Evolutionary conservation across 2,329 filamentous ascomycete species (phyloP), one percentile per base, ranked within the genome.

Genomic region (Colletotrichum simmondsii): DNA sequence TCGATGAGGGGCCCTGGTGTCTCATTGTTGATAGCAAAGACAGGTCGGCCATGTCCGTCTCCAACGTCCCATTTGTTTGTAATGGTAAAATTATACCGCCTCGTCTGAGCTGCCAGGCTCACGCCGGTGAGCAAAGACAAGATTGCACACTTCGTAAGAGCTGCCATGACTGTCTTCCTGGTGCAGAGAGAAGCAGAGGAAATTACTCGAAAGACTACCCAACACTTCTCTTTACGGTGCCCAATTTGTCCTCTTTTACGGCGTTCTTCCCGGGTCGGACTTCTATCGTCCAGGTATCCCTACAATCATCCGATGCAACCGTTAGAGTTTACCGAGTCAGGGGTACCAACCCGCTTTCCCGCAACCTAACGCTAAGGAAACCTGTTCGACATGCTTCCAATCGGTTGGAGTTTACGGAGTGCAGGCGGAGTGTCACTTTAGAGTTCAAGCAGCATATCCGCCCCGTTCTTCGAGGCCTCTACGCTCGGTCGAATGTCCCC

Each of bases 1-100:
- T 68, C 69, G 6, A 72, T 72, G n/a, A 72, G 65, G 3, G 69
- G 69, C 3, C 69, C 69, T 2, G 69, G 69, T 19, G 58, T 72
- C 65, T 72, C 37, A n/a, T 61, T 61, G 35, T 72, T 72, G 53
- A 72, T 72, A 52, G 69, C 58, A 52, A 72, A 72, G 12, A 72
- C 59, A 5, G 69, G 69, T 8, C 69, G 59, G 12, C 69, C 69
- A 37, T 72, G 65, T 1, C 69, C 65, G 32, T 72, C 69, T 14
- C 69, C 69, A 6, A 30, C 26, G 26, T 61, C 49, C 69, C 69
- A 72, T 37, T 68, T 46, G 59, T 68, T 72, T 8, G 69, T 72
- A 24, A 72, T 72, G 5, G 69, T 72, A 16, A 72, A 72, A 30
- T 68, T 72, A 16, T 64, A 72, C 57, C 65, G 61, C 24, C 65